phyloP scores from a whole-genome alignment of 108 stramenopile genomes.

The Licmophora abbreviata region DNA sequence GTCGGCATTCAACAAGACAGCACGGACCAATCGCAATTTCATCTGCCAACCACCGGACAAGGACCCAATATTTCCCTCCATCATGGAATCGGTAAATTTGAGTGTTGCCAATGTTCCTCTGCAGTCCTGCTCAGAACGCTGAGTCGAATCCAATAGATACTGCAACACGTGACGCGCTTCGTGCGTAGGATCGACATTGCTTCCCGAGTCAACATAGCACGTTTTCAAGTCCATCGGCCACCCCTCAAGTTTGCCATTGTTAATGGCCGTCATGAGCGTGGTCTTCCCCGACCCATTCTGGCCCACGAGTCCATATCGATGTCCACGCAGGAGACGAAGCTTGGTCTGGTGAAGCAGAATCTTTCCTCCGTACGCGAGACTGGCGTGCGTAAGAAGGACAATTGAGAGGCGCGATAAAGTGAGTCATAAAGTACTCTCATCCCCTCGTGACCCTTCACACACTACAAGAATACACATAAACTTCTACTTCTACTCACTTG shows the following conservation, averaged over 20 bases:
- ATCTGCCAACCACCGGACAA: constrained; percentile 98
- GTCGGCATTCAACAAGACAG: constrained; percentile 81
- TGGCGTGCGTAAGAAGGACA: constrained; percentile 62
- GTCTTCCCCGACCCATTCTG: constrained; percentile 97
- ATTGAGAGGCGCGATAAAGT: neutral
- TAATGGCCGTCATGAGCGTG: constrained; percentile 96
- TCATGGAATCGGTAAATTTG: constrained; percentile 83
- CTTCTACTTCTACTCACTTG: too few relatives aligned
- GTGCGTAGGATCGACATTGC: constrained; percentile 87
- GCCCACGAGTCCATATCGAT: constrained; percentile 94
- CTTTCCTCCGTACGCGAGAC: constrained; percentile 97
- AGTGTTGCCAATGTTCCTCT: constrained; percentile 62
- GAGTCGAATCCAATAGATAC: constrained; percentile 38
- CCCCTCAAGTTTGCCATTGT: constrained; percentile 94
- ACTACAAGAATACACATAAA: constrained; percentile 8
- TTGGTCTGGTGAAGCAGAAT: constrained; percentile 94
- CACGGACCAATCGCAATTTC: constrained; percentile 80
- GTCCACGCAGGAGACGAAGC: constrained; percentile 88
- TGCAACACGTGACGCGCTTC: constrained; percentile 65
- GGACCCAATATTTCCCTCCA: constrained; percentile 83
- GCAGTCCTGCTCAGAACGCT: constrained; percentile 61
- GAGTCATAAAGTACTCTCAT: too few relatives aligned
- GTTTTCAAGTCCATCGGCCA: constrained; percentile 85
- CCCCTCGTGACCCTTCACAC: neutral
- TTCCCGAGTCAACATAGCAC: constrained; percentile 91